Conservation (phyloP, 345 rosid genomes). For the Linum trigynum region DNA sequence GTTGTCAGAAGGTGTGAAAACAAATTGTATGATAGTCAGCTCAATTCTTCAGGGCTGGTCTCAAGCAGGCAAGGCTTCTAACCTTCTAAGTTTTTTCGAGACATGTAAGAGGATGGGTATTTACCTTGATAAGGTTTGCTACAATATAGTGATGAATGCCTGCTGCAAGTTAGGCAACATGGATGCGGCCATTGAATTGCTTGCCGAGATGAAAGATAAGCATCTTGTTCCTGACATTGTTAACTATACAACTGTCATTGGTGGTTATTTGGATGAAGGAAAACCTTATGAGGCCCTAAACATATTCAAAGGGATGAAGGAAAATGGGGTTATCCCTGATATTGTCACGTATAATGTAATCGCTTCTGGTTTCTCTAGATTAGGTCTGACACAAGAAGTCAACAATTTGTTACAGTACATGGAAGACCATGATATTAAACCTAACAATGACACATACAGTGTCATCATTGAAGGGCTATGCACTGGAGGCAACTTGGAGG, state of each 20-base stretch:
- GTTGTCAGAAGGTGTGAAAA: constrained; percentile 40
- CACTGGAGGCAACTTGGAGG: constrained; percentile 44
- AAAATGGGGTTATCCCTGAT: constrained; percentile 41
- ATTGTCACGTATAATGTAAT: constrained; percentile 44
- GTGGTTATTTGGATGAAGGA: constrained; percentile 51
- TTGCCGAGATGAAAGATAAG: constrained; percentile 49
- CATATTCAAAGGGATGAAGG: constrained; percentile 46
- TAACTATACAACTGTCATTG: constrained; percentile 63
- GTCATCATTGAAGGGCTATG: constrained; percentile 64
- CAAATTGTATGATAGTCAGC: constrained; percentile 47
- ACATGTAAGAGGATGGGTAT: constrained; percentile 29
- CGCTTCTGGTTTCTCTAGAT: constrained; percentile 40
- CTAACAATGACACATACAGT: constrained; percentile 36
- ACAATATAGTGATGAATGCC: constrained; percentile 43
- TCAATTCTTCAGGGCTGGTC: constrained; percentile 50
- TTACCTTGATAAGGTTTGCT: constrained; percentile 49
- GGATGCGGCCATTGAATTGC: constrained; percentile 41
- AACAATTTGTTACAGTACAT: constrained; percentile 25
- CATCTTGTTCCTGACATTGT: constrained; percentile 40
- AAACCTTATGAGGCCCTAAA: constrained; percentile 33
- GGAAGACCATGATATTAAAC: constrained; percentile 37
- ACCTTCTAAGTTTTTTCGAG: constrained; percentile 31
- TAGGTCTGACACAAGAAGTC: constrained; percentile 34
- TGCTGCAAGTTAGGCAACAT: constrained; percentile 51
- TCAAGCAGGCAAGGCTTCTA: constrained; percentile 28